Conservation (phyloP, 306 rosid genomes). For the Quillaja saponaria region DNA sequence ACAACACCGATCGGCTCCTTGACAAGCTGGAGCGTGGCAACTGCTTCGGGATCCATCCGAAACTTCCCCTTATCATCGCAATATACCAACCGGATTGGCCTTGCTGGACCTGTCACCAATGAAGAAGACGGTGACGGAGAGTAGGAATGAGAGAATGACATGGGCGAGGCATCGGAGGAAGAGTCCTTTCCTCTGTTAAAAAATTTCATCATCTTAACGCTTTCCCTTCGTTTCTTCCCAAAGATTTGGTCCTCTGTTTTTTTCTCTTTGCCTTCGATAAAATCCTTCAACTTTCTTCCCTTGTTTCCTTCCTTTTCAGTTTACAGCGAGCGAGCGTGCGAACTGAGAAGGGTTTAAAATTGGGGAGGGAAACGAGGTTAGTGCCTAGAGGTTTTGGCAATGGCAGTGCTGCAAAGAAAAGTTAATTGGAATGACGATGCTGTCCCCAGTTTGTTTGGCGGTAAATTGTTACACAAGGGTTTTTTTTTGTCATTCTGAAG, state of each 20-base stretch:
- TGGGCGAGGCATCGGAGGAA: constrained; percentile 52
- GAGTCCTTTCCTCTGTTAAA: constrained; percentile 50
- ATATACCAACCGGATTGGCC: constrained; percentile 82
- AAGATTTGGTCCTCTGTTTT: constrained; percentile 2
- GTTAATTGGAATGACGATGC: no score
- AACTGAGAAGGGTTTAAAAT: constrained; percentile 48
- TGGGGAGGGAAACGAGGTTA: constrained; percentile 53
- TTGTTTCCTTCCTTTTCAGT: constrained; percentile 9
- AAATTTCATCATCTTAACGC: not conserved
- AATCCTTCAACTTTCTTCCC: not conserved
- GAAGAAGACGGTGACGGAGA: constrained; percentile 37
- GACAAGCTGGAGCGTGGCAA: constrained; percentile 81
- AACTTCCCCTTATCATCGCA: constrained; percentile 90
- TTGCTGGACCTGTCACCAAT: constrained; percentile 70
- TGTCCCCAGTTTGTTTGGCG: no score
- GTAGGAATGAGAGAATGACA: constrained; percentile 26
- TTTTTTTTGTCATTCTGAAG: no score
- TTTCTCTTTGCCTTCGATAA: not conserved
- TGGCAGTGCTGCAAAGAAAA: no score
- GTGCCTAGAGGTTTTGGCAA: constrained; percentile 9
- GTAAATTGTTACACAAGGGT: no score
- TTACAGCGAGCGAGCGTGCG: not conserved
- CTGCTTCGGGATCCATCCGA: constrained; percentile 94
- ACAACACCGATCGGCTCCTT: constrained; percentile 93
- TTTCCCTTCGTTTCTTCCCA: not conserved